phyloP scores from a whole-genome alignment of 768 basidiomycete genomes.

The Exsudoporus frostii region DNA sequence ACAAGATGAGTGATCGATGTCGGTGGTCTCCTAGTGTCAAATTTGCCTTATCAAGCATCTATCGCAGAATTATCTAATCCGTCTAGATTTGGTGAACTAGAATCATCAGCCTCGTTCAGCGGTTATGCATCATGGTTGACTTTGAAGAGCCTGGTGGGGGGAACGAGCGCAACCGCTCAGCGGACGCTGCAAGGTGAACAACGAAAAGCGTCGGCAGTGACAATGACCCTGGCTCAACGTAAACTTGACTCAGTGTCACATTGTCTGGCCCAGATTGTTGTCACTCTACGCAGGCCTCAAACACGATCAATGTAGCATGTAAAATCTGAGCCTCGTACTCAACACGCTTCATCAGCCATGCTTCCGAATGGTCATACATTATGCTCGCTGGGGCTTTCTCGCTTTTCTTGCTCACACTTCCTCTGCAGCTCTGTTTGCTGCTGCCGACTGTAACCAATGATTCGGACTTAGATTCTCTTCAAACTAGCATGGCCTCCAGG shows the following conservation, averaged over 20 bases:
- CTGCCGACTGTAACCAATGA: neutral
- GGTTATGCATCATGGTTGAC: neutral
- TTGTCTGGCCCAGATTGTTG: neutral
- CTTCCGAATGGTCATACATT: neutral
- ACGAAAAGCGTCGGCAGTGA: neutral
- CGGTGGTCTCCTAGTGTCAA: conserved; percentile 5
- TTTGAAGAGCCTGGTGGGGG: neutral
- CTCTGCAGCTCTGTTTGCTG: neutral
- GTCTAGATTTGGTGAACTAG: conserved; percentile 6
- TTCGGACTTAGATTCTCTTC: too few relatives aligned
- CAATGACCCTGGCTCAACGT: neutral
- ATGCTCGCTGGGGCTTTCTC: neutral
- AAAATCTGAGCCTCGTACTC: neutral
- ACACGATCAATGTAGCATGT: neutral
- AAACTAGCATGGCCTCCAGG: too few relatives aligned
- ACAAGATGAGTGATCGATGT: conserved; percentile 29
- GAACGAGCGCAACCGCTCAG: neutral
- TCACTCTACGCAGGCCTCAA: neutral
- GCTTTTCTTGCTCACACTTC: neutral
- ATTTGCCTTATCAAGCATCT: conserved; percentile 17
- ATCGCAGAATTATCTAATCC: conserved; percentile 27
- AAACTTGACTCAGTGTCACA: neutral
- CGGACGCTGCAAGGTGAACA: neutral
- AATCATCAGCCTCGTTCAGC: neutral
- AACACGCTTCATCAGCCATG: too few relatives aligned